A percentile compares a stretch with the other conserved stretches of the same genome.
phyloP scores from a whole-genome alignment of 192 early-diverging fungal genomes.

The Powellomyces hirtus region DNA sequence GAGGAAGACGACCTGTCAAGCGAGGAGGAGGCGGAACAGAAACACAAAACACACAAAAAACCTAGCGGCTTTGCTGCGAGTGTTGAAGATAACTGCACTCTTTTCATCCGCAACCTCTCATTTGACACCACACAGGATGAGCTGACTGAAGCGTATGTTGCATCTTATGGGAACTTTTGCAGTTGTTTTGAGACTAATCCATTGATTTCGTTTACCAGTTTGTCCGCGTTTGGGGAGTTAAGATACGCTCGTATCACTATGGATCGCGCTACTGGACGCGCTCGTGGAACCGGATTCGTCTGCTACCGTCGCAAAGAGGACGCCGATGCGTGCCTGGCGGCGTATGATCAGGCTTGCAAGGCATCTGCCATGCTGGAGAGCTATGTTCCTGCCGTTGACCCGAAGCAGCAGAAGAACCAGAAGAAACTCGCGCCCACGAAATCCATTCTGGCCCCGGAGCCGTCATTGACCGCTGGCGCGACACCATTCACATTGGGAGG shows the following conservation, averaged over 20 bases:
- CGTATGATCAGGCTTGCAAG: conserved; percentile 60
- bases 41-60: not conserved
- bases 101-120: conserved; percentile 90
- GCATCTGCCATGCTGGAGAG: conserved; percentile 45
- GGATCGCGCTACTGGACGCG: conserved; percentile 77
- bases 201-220: conserved; percentile 41
- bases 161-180: conserved; percentile 40
- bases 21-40: not conserved
- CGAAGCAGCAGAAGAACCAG: conserved; percentile 50
- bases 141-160: conserved; percentile 54
- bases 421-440: conserved; percentile 58
- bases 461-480: conserved; percentile 50
- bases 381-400: conserved; percentile 17
- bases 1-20: conserved; percentile 20
- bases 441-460: conserved; percentile 65
- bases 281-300: conserved; percentile 93
- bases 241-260: conserved; percentile 83
- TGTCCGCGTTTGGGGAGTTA: conserved; percentile 67
- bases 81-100: conserved; percentile 53
- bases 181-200: not conserved
- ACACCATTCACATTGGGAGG: conserved; percentile 74
- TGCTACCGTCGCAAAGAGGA: conserved; percentile 72
- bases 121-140: conserved; percentile 88
- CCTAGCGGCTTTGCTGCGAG: conserved; percentile 23
- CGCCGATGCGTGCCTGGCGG: conserved; percentile 73